Base-by-base conservation (phyloP, 148 eudicot species). In the Fagopyrum tataricum region DNA sequence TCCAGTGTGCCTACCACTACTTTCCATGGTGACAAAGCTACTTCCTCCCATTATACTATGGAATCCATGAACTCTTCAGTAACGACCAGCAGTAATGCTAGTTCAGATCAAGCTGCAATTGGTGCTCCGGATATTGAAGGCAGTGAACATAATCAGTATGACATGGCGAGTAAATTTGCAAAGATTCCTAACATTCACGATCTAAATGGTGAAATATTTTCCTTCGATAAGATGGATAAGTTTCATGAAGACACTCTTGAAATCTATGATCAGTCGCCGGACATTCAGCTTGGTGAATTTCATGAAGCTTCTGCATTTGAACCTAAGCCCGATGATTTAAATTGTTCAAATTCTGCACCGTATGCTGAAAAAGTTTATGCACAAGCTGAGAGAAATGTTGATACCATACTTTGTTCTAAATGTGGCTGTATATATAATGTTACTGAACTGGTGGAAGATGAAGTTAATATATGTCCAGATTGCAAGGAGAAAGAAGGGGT, bases 1-100 rank as follows among this genome's bases (percentile, higher is more conserved):
- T 92, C 99, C 26, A 89, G 97, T 81, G 99, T 92, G 76, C 99
- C 97, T 62, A 90, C 90, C 80, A 82, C 94, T 67, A 87, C 92
- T 70, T 88, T 92, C 49, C 85, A 90, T 76, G 84, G 82, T 81
- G 96, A 90, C 14, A 88, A 90, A 77, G 73, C 85, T 74, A 83
- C 75, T 79, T 43, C 90, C 47, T 77, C 81, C 8, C 84, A 87
- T 73, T 84, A 74, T 72, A 15, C 85, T 49, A 73, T 85, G 82
- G 67, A 84, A 49, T 91, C 97, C 23, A 83, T 87, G 77, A 87
- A 88, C 75, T 92, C 98, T 71, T 95, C 99, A 11, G 79, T 92
- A 69, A 92, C 97, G 62, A 90, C 92, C 73, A 91, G 97, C 76
- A 96, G 94, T 72, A 92, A 90, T 86, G 86, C 96, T 76, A 91